Evolutionary conservation across 768 basidiomycete species (phyloP).

Genomic region (Mycena filopes): DNA sequence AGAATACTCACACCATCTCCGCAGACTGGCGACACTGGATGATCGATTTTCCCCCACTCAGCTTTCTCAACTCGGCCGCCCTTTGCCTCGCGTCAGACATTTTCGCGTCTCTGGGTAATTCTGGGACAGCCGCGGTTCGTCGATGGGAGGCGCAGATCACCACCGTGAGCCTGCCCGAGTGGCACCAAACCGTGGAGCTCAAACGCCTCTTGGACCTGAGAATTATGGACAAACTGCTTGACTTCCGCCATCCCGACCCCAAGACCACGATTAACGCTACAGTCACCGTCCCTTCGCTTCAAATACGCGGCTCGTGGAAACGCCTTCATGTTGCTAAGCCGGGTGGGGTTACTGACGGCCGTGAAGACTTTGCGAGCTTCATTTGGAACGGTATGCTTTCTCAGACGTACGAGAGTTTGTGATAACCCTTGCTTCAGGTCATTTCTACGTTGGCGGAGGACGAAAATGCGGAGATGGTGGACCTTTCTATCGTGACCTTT

Average conservation of each 20-base stretch:
- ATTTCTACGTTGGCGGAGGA: conserved; percentile 44
- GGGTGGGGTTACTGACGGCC: conserved; percentile 28
- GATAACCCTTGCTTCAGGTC: conserved; percentile 29
- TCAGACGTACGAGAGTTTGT: no score
- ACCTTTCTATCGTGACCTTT: conserved; percentile 43
- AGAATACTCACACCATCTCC: background rate
- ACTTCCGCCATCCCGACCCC: conserved; percentile 44
- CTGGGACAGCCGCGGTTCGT: conserved; percentile 6
- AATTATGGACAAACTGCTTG: conserved; percentile 5
- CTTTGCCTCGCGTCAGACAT: conserved; percentile 18
- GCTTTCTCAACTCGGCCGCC: background rate
- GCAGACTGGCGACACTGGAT: conserved; percentile 9
- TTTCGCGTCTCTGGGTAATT: conserved; percentile 3
- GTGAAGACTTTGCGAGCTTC: conserved; percentile 38
- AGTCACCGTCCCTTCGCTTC: conserved; percentile 35
- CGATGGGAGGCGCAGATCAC: conserved; percentile 11
- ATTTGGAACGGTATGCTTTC: conserved; percentile 41
- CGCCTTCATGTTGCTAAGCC: conserved; percentile 38
- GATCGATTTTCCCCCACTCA: background rate
- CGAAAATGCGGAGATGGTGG: conserved; percentile 37
- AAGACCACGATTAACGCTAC: conserved; percentile 25
- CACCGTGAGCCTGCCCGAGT: conserved; percentile 7
- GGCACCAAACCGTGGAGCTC: conserved; percentile 27
- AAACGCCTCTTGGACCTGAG: conserved; percentile 15
- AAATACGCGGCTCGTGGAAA: conserved; percentile 50